A percentile compares a stretch with the other conserved stretches of the same genome.
These are phyloP conservation scores for Fusarium goolgardi DNA, from an alignment of 2,329 filamentous ascomycete genomes.

Conservation along the genomic window DNA sequence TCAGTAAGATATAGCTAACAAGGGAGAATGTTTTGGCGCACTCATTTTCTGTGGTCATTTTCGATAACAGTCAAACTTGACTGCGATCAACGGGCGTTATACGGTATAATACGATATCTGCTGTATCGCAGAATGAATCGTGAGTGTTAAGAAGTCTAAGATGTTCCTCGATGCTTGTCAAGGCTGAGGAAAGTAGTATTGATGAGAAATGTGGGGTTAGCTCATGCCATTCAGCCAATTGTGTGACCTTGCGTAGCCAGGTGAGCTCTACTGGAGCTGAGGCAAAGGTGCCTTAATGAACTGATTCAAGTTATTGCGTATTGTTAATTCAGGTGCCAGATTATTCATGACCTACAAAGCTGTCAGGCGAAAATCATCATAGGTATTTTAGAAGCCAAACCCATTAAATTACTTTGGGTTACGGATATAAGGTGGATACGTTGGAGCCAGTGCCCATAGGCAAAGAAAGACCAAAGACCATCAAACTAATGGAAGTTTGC, in stretches of 20 bases:
- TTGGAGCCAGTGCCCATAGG: too few species aligned
- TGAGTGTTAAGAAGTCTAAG: constrained; percentile 8
- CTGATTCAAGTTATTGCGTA: too few species aligned
- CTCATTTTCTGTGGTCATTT: constrained; percentile 42
- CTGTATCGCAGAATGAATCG: background rate
- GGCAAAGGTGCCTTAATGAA: too few species aligned
- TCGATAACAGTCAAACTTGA: background rate
- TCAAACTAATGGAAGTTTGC: too few species aligned
- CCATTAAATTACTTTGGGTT: too few species aligned
- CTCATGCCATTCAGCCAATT: background rate
- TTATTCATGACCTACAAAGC: too few species aligned
- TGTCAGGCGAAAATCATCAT: too few species aligned
- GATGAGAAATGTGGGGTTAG: background rate
- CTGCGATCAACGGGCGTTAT: constrained; percentile 2
- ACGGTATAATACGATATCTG: background rate
- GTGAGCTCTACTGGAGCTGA: background rate
- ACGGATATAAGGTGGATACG: too few species aligned
- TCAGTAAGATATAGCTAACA: constrained; percentile 32
- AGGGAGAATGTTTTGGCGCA: constrained; percentile 22
- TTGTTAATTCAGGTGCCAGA: too few species aligned
- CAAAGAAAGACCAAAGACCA: too few species aligned
- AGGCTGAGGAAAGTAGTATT: constrained; percentile 44
- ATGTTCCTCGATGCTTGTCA: constrained; percentile 34
- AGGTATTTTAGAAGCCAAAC: too few species aligned
- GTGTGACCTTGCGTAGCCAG: background rate